These are phyloP conservation scores for Diaporthe citriasiana DNA, from an alignment of 2,329 filamentous ascomycete species.

Conservation along the genomic window DNA sequence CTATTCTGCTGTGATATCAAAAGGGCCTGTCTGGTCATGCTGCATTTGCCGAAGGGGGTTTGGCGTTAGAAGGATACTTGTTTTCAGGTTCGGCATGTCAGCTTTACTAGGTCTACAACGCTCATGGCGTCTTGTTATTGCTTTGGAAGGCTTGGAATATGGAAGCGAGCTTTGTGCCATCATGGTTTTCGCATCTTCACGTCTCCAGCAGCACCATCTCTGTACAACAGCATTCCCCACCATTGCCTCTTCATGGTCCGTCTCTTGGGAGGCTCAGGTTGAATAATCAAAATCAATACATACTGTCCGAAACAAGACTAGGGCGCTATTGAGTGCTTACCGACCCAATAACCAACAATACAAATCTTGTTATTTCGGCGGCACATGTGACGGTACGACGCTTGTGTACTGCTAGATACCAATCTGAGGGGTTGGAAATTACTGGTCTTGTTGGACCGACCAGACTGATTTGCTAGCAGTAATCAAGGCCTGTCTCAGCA, in stretches of 20 bases:
- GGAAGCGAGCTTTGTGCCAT: neutral
- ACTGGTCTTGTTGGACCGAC: too few relatives aligned
- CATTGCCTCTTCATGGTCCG: neutral
- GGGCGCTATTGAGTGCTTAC: neutral
- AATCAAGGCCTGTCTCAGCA: too few relatives aligned
- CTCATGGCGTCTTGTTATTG: neutral
- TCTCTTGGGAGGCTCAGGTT: neutral
- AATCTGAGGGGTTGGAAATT: too few relatives aligned
- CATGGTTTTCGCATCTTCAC: neutral
- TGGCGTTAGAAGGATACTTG: constrained; percentile 17
- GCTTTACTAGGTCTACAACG: neutral
- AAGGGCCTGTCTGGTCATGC: neutral
- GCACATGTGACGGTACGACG: too few relatives aligned
- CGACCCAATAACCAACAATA: neutral
- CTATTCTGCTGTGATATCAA: constrained; percentile 28
- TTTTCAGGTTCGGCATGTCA: neutral
- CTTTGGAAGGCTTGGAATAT: neutral
- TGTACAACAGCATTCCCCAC: neutral
- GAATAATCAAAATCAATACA: neutral
- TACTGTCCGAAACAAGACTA: neutral
- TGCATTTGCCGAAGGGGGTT: neutral
- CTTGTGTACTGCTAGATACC: too few relatives aligned
- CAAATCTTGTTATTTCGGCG: neutral
- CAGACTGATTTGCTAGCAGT: too few relatives aligned
- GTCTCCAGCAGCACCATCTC: neutral